A percentile compares a stretch with the other conserved stretches of the same genome.
These are phyloP conservation scores for Colletotrichum spinosum DNA, from an alignment of 2,329 filamentous ascomycete species.

Conservation along the genomic window DNA sequence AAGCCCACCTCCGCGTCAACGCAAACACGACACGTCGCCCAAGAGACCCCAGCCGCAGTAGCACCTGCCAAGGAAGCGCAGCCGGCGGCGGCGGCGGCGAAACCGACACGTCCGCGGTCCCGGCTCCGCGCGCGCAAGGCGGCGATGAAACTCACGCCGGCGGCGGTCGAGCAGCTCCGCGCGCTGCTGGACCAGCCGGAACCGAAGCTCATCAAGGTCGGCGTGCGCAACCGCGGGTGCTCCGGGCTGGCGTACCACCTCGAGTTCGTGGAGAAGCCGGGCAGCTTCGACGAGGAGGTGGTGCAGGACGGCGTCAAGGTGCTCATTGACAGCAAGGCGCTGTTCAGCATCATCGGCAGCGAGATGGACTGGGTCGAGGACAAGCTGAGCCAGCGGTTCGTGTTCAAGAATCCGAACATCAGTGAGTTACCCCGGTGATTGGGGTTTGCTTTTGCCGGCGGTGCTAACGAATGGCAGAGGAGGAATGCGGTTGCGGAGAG, in stretches of 20 bases:
- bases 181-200: constrained; percentile 84
- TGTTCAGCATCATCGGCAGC: constrained; percentile 97
- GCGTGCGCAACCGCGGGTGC: constrained; percentile 93
- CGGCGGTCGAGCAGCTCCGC: constrained; percentile 83
- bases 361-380: constrained; percentile 99
- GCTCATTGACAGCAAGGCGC: constrained; percentile 94
- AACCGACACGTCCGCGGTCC: constrained; percentile 54
- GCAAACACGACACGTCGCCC: constrained; percentile 24
- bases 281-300: constrained; percentile 88
- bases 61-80: constrained; percentile 29
- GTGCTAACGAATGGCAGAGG: constrained; percentile 69
- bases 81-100: constrained; percentile 40
- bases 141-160: constrained; percentile 85
- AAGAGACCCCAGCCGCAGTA: background rate
- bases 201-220: constrained; percentile 92
- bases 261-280: constrained; percentile 94
- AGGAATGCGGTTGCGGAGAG: constrained; percentile 95
- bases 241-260: constrained; percentile 93
- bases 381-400: constrained; percentile 90
- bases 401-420: constrained; percentile 98
- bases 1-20: constrained; percentile 2
- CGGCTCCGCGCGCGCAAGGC: constrained; percentile 85
- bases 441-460: background rate
- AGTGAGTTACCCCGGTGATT: constrained; percentile 72
- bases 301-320: constrained; percentile 98